Percentiles rank a stretch among this genome's conserved stretches.
These are phyloP conservation scores for Thelephora aurantiotincta DNA, from an alignment of 768 basidiomycete species.

Conservation along the genomic window DNA sequence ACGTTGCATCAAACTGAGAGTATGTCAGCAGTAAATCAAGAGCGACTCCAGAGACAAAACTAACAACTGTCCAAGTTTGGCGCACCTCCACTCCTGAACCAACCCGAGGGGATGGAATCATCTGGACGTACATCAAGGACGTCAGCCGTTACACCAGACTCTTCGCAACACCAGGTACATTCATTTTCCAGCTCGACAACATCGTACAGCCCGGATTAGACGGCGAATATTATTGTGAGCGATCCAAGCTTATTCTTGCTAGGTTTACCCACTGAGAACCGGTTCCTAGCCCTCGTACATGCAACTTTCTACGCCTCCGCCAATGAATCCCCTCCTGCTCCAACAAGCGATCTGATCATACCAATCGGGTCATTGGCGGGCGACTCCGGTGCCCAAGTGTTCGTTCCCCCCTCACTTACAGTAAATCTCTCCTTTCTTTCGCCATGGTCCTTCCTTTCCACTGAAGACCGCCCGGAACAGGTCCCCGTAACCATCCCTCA, in stretches of 20 bases:
- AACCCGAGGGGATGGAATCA: slow-evolving; percentile 47
- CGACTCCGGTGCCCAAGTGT: slow-evolving; percentile 54
- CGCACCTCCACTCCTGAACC: slow-evolving; percentile 74
- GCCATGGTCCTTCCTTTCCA: background rate
- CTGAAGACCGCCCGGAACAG: slow-evolving; percentile 20
- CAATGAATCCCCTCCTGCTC: slow-evolving; percentile 36
- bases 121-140: slow-evolving; percentile 70
- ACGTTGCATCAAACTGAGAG: slow-evolving; percentile 71
- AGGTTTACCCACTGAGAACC: background rate
- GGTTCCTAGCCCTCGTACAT: slow-evolving; percentile 38
- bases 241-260: background rate
- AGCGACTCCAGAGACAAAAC: background rate
- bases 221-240: slow-evolving; percentile 54
- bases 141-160: slow-evolving; percentile 60
- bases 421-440: slow-evolving; percentile 21
- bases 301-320: slow-evolving; percentile 65
- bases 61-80: slow-evolving; percentile 38
- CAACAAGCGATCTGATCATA: slow-evolving; percentile 48
- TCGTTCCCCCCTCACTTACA: slow-evolving; percentile 62
- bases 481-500: slow-evolving; percentile 42
- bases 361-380: slow-evolving; percentile 55
- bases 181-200: slow-evolving; percentile 67
- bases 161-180: slow-evolving; percentile 50
- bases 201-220: slow-evolving; percentile 39
- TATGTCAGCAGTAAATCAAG: slow-evolving; percentile 16